phyloP scores from a whole-genome alignment of 192 early-diverging fungal genomes.

The Spinellus fusiger region DNA sequence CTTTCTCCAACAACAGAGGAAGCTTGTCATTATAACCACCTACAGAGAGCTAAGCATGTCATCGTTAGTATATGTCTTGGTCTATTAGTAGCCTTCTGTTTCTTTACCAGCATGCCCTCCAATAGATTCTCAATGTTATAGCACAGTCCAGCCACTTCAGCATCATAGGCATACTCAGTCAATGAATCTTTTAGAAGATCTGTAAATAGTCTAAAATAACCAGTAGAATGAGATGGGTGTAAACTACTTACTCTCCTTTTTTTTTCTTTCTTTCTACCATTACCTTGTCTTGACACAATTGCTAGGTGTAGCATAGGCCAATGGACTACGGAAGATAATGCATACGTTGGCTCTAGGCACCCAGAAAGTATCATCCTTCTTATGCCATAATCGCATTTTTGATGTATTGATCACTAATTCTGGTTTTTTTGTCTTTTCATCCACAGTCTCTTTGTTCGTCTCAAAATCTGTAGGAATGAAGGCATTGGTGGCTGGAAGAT shows the following conservation, averaged over 20 bases:
- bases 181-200: constrained; percentile 78
- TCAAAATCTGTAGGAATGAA: constrained; percentile 85
- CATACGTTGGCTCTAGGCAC: constrained; percentile 82
- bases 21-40: constrained; percentile 91
- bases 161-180: constrained; percentile 86
- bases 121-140: constrained; percentile 67
- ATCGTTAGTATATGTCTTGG: background rate
- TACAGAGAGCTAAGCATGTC: constrained; percentile 42
- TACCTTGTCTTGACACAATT: constrained; percentile 57
- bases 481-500: constrained; percentile 68
- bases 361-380: constrained; percentile 91
- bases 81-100: background rate
- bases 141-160: constrained; percentile 78
- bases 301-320: constrained; percentile 68
- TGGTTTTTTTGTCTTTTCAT: constrained; percentile 34
- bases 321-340: constrained; percentile 66
- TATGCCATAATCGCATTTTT: constrained; percentile 78
- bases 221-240: background rate
- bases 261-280: background rate
- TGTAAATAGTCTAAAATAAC: constrained; percentile 52
- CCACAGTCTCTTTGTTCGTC: constrained; percentile 41
- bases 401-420: constrained; percentile 54
- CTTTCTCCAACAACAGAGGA: constrained; percentile 56
- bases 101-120: constrained; percentile 55
- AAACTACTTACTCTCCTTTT: background rate